Percentiles rank a stretch among this genome's conserved stretches.
phyloP scores from a whole-genome alignment of 352 stramenopile species.

The Phytopythium kandeliae region DNA sequence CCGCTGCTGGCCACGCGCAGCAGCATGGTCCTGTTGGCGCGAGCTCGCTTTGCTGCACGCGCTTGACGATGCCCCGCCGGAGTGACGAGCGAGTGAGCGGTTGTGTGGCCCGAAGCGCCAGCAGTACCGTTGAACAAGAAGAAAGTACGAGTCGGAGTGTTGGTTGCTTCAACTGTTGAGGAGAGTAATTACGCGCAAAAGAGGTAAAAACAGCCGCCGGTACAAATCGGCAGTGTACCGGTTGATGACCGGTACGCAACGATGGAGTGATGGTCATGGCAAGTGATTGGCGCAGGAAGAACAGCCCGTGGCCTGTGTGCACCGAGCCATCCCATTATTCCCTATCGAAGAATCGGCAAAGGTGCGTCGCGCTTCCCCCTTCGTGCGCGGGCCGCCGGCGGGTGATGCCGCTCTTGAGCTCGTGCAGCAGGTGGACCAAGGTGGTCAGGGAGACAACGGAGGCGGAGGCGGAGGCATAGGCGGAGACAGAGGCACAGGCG shows the following conservation, averaged over 20 bases:
- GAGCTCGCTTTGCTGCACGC: too few species aligned
- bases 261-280: constrained; percentile 35
- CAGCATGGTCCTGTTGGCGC: too few species aligned
- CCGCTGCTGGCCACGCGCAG: constrained; percentile 10
- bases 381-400: background rate
- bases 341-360: constrained; percentile 78
- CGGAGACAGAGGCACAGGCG: too few species aligned
- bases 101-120: background rate
- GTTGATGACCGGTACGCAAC: background rate
- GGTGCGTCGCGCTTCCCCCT: constrained; percentile 21
- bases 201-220: background rate
- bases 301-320: constrained; percentile 12
- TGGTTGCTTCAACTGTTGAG: constrained; percentile 1
- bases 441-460: too few species aligned
- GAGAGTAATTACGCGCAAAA: constrained; percentile 14
- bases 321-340: constrained; percentile 75
- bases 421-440: too few species aligned
- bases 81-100: too few species aligned
- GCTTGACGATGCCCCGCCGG: too few species aligned
- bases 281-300: constrained; percentile 78
- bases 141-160: background rate
- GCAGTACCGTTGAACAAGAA: background rate
- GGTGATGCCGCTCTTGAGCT: background rate
- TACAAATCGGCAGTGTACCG: background rate
- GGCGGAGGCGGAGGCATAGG: too few species aligned